Evolutionary conservation across 1,284 basidiomycete species (phyloP).

Genomic region (Rhodotorula mucilaginosa): DNA sequence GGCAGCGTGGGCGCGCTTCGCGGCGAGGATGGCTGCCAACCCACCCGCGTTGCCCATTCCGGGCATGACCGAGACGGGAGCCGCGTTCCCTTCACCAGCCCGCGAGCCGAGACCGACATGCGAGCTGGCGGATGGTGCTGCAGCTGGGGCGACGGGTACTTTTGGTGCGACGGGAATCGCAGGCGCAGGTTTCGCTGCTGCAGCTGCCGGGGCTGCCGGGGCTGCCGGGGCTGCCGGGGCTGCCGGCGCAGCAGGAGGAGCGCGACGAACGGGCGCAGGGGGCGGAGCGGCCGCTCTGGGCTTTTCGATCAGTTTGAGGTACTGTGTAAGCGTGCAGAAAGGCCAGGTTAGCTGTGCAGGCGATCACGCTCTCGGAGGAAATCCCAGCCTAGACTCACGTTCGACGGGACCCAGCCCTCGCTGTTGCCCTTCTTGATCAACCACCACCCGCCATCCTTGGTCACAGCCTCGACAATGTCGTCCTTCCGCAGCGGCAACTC

Average conservation of each 20-base stretch:
- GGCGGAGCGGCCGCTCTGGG: conserved; percentile 60
- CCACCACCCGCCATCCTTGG: conserved; percentile 97
- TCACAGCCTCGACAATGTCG: conserved; percentile 84
- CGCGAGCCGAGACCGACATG: conserved; percentile 36
- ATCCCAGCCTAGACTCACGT: conserved; percentile 47
- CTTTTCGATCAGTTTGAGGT: conserved; percentile 68
- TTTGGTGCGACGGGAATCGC: conserved; percentile 46
- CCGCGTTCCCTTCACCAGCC: conserved; percentile 47
- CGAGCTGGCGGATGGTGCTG: conserved; percentile 43
- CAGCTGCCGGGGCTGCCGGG: conserved; percentile 36
- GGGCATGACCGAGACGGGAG: conserved; percentile 51
- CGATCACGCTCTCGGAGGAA: background rate
- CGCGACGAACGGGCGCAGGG: conserved; percentile 63
- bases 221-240: conserved; percentile 48
- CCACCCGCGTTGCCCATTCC: conserved; percentile 50
- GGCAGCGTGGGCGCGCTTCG: conserved; percentile 50
- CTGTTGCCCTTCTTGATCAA: conserved; percentile 77
- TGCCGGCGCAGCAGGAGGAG: conserved; percentile 49
- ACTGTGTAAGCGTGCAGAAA: background rate
- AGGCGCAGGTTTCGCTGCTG: conserved; percentile 47
- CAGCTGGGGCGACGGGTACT: conserved; percentile 47
- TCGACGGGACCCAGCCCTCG: conserved; percentile 94
- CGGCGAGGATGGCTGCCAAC: conserved; percentile 50
- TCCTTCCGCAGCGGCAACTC: conserved; percentile 89
- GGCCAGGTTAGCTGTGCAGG: no score